Evolutionary conservation across 2,329 filamentous ascomycete genomes (phyloP).

Genomic region (Fusarium humuli): DNA sequence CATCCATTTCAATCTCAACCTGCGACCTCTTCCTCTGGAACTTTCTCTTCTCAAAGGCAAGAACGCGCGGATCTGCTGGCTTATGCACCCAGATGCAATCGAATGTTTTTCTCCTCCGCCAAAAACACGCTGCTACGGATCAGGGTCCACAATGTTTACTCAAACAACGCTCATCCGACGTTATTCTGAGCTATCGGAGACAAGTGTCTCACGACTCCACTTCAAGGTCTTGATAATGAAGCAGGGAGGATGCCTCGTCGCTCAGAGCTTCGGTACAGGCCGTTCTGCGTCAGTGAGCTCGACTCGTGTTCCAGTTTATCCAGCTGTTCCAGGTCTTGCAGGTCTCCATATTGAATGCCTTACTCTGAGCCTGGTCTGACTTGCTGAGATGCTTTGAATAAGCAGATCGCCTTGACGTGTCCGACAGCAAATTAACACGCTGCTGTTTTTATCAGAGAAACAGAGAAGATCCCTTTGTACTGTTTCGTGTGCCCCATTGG

Average conservation of each 20-base stretch:
- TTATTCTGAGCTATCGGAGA: conserved; percentile 38
- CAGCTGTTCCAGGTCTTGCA: conserved; percentile 21
- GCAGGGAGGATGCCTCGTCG: conserved; percentile 38
- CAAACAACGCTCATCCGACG: conserved; percentile 19
- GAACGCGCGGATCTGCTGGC: conserved; percentile 19
- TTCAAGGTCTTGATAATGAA: conserved; percentile 23
- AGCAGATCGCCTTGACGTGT: conserved; percentile 2
- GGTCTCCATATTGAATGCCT: conserved; percentile 25
- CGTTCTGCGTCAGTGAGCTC: conserved; percentile 17
- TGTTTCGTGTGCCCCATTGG: conserved; percentile 16
- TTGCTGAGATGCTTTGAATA: conserved; percentile 17
- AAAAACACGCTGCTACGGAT: conserved; percentile 36
- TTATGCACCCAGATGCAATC: conserved; percentile 13
- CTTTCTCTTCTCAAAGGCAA: neutral
- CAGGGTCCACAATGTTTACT: conserved; percentile 27
- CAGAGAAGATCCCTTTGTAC: neutral
- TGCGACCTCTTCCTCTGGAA: neutral
- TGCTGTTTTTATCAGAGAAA: conserved; percentile 4
- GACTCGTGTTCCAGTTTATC: conserved; percentile 16
- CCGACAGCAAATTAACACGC: conserved; percentile 1
- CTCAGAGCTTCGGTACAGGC: conserved; percentile 17
- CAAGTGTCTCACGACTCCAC: conserved; percentile 46
- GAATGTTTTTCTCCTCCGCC: conserved; percentile 11
- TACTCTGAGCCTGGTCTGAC: conserved; percentile 5
- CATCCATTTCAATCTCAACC: neutral